These are phyloP conservation scores for Colletotrichum neosansevieriae DNA, from an alignment of 2,329 filamentous ascomycete species.

Conservation along the genomic window DNA sequence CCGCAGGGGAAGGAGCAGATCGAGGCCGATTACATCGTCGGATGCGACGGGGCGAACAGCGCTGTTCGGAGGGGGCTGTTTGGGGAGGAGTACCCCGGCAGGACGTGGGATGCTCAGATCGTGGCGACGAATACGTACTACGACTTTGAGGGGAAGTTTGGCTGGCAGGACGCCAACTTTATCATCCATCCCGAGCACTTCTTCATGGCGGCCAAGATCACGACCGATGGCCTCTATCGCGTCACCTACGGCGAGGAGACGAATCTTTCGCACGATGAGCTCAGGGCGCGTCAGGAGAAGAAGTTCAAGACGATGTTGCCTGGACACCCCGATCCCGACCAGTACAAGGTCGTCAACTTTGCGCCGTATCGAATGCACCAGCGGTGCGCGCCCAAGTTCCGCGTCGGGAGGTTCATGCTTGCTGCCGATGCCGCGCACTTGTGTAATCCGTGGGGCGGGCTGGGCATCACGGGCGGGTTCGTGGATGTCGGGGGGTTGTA, in stretches of 20 bases:
- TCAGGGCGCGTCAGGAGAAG: conserved; percentile 62
- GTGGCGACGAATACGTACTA: conserved; percentile 75
- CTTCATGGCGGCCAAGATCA: conserved; percentile 71
- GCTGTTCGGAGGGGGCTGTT: conserved; percentile 62
- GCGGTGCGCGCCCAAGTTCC: conserved; percentile 67
- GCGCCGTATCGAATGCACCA: conserved; percentile 73
- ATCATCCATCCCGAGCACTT: conserved; percentile 72
- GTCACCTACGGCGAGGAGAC: conserved; percentile 72
- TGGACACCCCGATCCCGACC: conserved; percentile 67
- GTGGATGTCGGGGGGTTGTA: conserved; percentile 72
- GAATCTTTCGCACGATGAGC: conserved; percentile 65
- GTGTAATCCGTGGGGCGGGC: conserved; percentile 67
- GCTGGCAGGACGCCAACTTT: conserved; percentile 69
- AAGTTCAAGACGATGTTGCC: conserved; percentile 71
- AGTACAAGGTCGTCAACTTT: conserved; percentile 69
- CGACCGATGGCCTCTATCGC: conserved; percentile 69
- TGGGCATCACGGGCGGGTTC: conserved; percentile 73
- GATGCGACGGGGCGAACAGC: conserved; percentile 67
- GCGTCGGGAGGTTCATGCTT: conserved; percentile 68
- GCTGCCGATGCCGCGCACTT: conserved; percentile 72
- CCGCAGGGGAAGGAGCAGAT: conserved; percentile 51
- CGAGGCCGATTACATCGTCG: conserved; percentile 66
- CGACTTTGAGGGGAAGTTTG: conserved; percentile 65
- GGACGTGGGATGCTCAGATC: conserved; percentile 71
- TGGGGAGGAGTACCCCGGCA: conserved; percentile 68